Percentiles rank a stretch among this genome's conserved stretches.
Conservation (phyloP, 2,329 filamentous ascomycete genomes). For the Trichoderma brevicompactum region DNA sequence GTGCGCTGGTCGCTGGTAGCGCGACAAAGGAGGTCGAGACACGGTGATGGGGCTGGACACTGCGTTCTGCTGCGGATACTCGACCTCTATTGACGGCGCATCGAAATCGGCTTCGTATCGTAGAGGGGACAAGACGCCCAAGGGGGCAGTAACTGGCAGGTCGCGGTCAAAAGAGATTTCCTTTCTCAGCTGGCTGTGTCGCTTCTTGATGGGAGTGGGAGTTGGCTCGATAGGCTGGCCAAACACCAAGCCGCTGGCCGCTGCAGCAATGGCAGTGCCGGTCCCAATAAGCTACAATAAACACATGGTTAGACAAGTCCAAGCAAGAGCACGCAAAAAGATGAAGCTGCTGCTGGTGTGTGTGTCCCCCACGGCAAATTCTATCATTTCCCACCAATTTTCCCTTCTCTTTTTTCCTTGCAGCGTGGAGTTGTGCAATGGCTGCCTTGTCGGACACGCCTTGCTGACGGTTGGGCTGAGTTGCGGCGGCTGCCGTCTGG, state of each 20-base stretch:
- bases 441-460: slow-evolving; percentile 8
- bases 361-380: neutral
- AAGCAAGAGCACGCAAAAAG: slow-evolving; percentile 24
- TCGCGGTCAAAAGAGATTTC: slow-evolving; percentile 45
- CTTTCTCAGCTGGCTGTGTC: slow-evolving; percentile 38
- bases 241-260: slow-evolving; percentile 62
- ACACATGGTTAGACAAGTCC: slow-evolving; percentile 28
- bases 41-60: slow-evolving; percentile 39
- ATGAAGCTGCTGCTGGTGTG: neutral
- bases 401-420: neutral
- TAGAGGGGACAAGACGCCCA: slow-evolving; percentile 39
- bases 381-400: neutral
- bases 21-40: slow-evolving; percentile 46
- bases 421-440: slow-evolving; percentile 1
- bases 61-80: slow-evolving; percentile 40
- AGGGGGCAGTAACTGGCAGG: slow-evolving; percentile 37
- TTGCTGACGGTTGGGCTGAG: slow-evolving; percentile 18
- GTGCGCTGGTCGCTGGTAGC: slow-evolving; percentile 45
- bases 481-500: slow-evolving; percentile 6
- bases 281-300: slow-evolving; percentile 61
- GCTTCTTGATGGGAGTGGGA: slow-evolving; percentile 37
- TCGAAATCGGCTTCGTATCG: slow-evolving; percentile 52
- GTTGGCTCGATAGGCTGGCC: slow-evolving; percentile 54
- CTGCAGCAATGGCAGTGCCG: slow-evolving; percentile 64
- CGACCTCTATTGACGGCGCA: slow-evolving; percentile 39